Conservation (phyloP, 1,284 basidiomycete species). For the Cutaneotrichosporon dermatis region DNA sequence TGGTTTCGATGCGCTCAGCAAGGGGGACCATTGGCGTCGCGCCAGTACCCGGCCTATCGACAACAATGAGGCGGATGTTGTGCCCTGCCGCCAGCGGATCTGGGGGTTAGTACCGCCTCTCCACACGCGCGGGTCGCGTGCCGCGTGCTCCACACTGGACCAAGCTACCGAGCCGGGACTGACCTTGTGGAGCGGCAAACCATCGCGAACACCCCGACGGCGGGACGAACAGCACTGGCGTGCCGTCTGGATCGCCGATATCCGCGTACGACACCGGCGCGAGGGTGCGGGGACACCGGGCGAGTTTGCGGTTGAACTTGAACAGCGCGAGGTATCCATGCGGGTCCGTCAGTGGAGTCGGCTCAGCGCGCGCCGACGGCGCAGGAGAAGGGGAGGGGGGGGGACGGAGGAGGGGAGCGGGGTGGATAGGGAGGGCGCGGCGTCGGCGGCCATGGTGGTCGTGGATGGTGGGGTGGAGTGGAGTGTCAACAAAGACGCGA, state of each 20-base stretch:
- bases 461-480: too few relatives aligned
- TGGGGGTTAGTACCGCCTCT: slow-evolving; percentile 9
- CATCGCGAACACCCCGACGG: slow-evolving; percentile 43
- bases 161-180: slow-evolving; percentile 1
- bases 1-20: slow-evolving; percentile 30
- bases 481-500: too few relatives aligned
- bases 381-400: too few relatives aligned
- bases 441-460: too few relatives aligned
- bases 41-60: slow-evolving; percentile 44
- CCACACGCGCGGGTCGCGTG: too few relatives aligned
- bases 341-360: slow-evolving; percentile 33
- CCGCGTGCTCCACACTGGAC: too few relatives aligned
- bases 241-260: slow-evolving; percentile 39
- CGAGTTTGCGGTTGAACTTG: slow-evolving; percentile 36
- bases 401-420: too few relatives aligned
- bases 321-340: slow-evolving; percentile 29
- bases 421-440: too few relatives aligned
- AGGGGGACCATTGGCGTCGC: slow-evolving; percentile 37
- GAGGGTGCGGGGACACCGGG: slow-evolving; percentile 35
- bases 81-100: slow-evolving; percentile 38
- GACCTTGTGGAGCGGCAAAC: slow-evolving; percentile 44
- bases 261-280: slow-evolving; percentile 37
- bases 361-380: neutral
- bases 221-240: slow-evolving; percentile 36
- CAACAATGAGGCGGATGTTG: slow-evolving; percentile 38